Percentiles rank a stretch among this genome's conserved stretches.
Conservation (phyloP, 768 basidiomycete genomes). For the Pulveroboletus sp. region DNA sequence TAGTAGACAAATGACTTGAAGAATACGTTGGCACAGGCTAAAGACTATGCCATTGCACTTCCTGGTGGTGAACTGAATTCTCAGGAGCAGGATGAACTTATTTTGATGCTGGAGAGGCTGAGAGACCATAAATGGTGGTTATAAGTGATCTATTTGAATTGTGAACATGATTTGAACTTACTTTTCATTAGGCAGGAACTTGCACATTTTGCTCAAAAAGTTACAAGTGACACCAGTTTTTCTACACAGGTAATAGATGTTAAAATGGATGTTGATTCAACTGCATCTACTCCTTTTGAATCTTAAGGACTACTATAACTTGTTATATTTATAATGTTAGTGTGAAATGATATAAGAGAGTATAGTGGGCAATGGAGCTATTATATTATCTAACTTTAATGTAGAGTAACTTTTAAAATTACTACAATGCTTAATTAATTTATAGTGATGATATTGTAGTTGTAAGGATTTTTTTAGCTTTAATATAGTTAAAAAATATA, state of each 20-base stretch:
- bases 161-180: not conserved
- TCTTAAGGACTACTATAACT: constrained; percentile 18
- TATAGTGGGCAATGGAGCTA: no score
- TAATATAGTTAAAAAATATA: no score
- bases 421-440: no score
- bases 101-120: constrained; percentile 60
- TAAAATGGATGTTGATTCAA: constrained; percentile 70
- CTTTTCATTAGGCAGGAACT: constrained; percentile 46
- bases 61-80: constrained; percentile 71
- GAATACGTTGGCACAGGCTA: constrained; percentile 51
- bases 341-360: no score
- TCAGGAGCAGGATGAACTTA: constrained; percentile 67
- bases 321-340: not conserved
- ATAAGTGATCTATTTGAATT: no score
- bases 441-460: no score
- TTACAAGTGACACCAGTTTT: constrained; percentile 31
- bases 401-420: no score
- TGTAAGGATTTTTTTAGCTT: no score
- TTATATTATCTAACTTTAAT: no score
- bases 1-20: constrained; percentile 72
- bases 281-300: constrained; percentile 61
- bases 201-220: constrained; percentile 44
- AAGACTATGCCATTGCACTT: constrained; percentile 50
- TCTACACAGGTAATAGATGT: constrained; percentile 24
- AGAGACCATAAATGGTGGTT: constrained; percentile 48